Evolutionary conservation across 2,329 filamentous ascomycete species (phyloP).

Genomic region (Aspergillus sp.): DNA sequence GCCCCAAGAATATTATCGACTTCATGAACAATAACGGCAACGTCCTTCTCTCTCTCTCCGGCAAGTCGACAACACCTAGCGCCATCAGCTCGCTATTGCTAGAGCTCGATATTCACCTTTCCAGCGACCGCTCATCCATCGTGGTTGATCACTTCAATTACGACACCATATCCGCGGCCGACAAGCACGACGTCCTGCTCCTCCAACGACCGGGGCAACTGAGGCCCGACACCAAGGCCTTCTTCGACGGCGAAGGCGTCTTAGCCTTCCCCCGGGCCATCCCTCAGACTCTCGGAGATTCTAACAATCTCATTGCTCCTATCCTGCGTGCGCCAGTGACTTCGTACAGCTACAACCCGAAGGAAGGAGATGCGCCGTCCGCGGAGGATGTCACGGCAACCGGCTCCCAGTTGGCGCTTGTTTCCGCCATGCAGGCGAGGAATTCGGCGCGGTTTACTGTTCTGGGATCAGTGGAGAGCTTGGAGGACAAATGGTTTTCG

Average conservation of each 20-base stretch:
- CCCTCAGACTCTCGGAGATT: conserved; percentile 72
- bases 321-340: conserved; percentile 75
- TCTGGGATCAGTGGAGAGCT: conserved; percentile 74
- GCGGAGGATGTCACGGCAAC: conserved; percentile 79
- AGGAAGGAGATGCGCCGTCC: conserved; percentile 60
- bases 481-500: conserved; percentile 83
- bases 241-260: conserved; percentile 62
- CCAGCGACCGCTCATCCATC: conserved; percentile 71
- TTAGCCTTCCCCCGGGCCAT: conserved; percentile 76
- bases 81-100: conserved; percentile 70
- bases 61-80: conserved; percentile 59
- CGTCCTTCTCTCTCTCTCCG: conserved; percentile 75
- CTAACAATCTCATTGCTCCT: conserved; percentile 66
- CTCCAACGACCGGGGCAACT: conserved; percentile 59
- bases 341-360: conserved; percentile 88
- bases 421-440: conserved; percentile 81
- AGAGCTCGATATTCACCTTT: conserved; percentile 84
- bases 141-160: conserved; percentile 96
- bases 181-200: conserved; percentile 82
- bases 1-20: conserved; percentile 75
- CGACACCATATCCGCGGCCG: conserved; percentile 64
- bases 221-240: conserved; percentile 63
- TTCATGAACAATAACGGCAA: conserved; percentile 91
- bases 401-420: conserved; percentile 72
- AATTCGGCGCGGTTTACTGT: conserved; percentile 88